Percentiles rank a stretch among this genome's conserved stretches.
These are phyloP conservation scores for Odontarrhena argentea DNA, from an alignment of 345 rosid genomes.

Conservation along the genomic window DNA sequence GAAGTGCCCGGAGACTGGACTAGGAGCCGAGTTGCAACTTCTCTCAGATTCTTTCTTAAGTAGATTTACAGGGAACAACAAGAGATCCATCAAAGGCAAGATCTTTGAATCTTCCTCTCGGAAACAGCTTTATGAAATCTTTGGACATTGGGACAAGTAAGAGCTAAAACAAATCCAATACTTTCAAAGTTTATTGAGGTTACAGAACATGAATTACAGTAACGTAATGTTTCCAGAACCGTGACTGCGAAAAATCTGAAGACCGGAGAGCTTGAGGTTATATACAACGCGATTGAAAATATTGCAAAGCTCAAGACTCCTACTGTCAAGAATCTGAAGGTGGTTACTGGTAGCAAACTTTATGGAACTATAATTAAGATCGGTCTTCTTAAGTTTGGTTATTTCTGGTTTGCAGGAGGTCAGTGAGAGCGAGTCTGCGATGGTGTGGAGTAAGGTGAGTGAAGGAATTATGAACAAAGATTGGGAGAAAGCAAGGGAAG, in stretches of 20 bases:
- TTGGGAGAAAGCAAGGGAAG: constrained; percentile 76
- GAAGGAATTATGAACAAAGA: constrained; percentile 55
- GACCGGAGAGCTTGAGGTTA: constrained; percentile 49
- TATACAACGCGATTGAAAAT: constrained; percentile 65
- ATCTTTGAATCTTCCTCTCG: constrained; percentile 53
- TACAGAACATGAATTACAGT: constrained; percentile 6
- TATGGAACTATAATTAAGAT: background rate
- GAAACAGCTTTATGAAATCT: constrained; percentile 49
- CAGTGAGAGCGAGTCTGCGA: constrained; percentile 58
- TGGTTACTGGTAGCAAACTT: constrained; percentile 45
- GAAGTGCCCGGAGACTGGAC: constrained; percentile 61
- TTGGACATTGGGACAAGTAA: constrained; percentile 87
- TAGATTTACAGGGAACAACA: constrained; percentile 48
- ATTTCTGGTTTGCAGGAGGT: constrained; percentile 48
- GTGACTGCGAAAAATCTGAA: constrained; percentile 57
- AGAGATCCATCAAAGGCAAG: constrained; percentile 64
- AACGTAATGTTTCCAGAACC: constrained; percentile 44
- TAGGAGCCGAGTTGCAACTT: constrained; percentile 66
- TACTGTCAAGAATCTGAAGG: constrained; percentile 58
- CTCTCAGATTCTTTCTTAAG: constrained; percentile 47
- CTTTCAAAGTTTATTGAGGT: constrained; percentile 3
- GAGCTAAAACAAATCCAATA: background rate
- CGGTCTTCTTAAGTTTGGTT: background rate
- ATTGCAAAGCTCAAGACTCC: constrained; percentile 64
- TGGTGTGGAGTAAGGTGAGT: constrained; percentile 76